Percentiles rank a stretch among this genome's conserved stretches.
Conservation (phyloP, 1,139 yeast species). For the Magnusiomyces paraingens region DNA sequence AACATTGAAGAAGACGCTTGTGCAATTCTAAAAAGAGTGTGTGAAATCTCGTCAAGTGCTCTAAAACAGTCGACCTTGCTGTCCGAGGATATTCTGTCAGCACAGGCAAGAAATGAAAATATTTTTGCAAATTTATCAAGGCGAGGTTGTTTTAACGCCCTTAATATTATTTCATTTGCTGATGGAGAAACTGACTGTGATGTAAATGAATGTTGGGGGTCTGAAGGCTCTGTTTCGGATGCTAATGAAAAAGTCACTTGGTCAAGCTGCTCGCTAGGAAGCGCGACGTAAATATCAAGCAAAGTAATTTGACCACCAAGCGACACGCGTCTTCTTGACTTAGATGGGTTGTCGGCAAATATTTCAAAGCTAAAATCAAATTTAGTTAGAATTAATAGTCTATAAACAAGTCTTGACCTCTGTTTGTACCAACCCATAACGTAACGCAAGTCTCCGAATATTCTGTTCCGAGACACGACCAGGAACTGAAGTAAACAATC, state of each 20-base stretch:
- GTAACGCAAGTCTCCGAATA: conserved; percentile 27
- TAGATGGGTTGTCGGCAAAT: conserved; percentile 28
- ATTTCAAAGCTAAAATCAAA: conserved; percentile 26
- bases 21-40: conserved; percentile 25
- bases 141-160: conserved; percentile 26
- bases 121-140: conserved; percentile 29
- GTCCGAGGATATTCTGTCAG: conserved; percentile 30
- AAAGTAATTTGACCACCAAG: conserved; percentile 35
- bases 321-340: conserved; percentile 28
- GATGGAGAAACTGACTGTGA: conserved; percentile 23
- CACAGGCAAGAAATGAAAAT: conserved; percentile 28
- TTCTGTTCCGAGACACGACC: conserved; percentile 32
- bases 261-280: conserved; percentile 16
- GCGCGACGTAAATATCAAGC: conserved; percentile 21
- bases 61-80: conserved; percentile 31
- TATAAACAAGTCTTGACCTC: background rate
- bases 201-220: conserved; percentile 25
- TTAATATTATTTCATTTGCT: conserved; percentile 25
- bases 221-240: conserved; percentile 23
- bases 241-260: conserved; percentile 28
- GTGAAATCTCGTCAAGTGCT: conserved; percentile 30
- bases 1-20: conserved; percentile 10
- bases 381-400: conserved; percentile 2
- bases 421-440: conserved; percentile 19
- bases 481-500: conserved; percentile 28